Percentiles rank a stretch among this genome's conserved stretches.
phyloP scores from a whole-genome alignment of 179 eudicot species.

The Monotropa hypopitys region DNA sequence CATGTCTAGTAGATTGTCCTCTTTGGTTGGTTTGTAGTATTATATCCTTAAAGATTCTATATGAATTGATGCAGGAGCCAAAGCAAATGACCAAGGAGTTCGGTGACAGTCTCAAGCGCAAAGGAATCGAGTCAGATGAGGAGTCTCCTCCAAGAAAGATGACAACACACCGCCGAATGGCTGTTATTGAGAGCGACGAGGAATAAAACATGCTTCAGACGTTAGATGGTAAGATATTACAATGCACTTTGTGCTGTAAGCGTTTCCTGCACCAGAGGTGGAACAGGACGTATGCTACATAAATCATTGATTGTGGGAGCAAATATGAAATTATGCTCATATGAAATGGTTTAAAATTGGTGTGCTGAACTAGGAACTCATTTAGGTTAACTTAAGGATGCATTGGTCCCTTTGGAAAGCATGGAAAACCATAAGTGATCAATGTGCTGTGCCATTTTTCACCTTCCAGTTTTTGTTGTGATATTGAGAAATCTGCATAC shows the following conservation, averaged over 20 bases:
- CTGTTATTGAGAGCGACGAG: slow-evolving; percentile 86
- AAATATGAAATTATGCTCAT: neutral
- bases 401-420: neutral
- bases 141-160: slow-evolving; percentile 77
- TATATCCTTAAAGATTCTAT: neutral
- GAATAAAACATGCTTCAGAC: slow-evolving; percentile 27
- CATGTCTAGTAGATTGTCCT: neutral
- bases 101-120: slow-evolving; percentile 57
- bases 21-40: neutral
- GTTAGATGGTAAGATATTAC: neutral
- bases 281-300: neutral
- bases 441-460: neutral
- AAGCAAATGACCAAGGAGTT: slow-evolving; percentile 42
- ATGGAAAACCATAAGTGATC: neutral
- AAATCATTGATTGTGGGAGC: neutral
- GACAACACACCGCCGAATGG: slow-evolving; percentile 63
- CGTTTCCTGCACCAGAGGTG: neutral
- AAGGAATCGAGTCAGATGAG: slow-evolving; percentile 82
- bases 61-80: slow-evolving; percentile 39
- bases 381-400: neutral
- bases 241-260: neutral
- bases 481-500: neutral
- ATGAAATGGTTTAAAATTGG: neutral
- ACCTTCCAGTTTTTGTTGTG: neutral
- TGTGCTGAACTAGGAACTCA: neutral